A percentile compares a stretch with the other conserved stretches of the same genome.
These are phyloP conservation scores for Kwoniella dejecticola DNA, from an alignment of 768 basidiomycete genomes.

Conservation along the genomic window DNA sequence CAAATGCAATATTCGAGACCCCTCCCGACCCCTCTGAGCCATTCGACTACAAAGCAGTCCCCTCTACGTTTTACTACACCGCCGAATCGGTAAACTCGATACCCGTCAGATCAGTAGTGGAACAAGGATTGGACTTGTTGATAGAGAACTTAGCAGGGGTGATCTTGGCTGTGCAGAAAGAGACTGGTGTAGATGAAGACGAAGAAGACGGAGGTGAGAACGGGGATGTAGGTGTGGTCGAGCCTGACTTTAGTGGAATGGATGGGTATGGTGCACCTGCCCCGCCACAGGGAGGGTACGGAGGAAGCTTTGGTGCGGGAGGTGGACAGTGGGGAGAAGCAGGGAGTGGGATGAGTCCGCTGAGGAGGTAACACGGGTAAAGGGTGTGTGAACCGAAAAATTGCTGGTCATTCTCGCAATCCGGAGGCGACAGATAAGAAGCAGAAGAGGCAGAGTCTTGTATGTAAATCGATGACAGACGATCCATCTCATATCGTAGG, in stretches of 20 bases:
- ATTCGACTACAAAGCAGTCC: constrained; percentile 86
- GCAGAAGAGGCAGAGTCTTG: no score
- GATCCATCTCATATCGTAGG: no score
- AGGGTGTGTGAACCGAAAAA: no score
- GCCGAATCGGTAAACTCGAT: constrained; percentile 83
- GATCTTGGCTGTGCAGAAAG: constrained; percentile 60
- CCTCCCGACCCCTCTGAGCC: constrained; percentile 71
- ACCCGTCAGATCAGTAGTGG: constrained; percentile 48
- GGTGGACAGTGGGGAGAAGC: constrained; percentile 17
- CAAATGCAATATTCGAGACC: constrained; percentile 79
- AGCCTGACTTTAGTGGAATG: constrained; percentile 32
- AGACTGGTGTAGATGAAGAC: constrained; percentile 47
- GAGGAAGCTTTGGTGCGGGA: constrained; percentile 15
- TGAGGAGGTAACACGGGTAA: constrained; percentile 28
- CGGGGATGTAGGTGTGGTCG: constrained; percentile 23
- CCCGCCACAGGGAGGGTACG: constrained; percentile 11
- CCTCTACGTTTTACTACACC: constrained; percentile 88
- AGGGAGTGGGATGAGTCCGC: constrained; percentile 46
- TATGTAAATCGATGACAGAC: no score
- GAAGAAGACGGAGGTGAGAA: constrained; percentile 31
- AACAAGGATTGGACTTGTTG: constrained; percentile 47
- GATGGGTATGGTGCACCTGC: constrained; percentile 17
- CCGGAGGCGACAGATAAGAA: no score
- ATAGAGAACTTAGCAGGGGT: constrained; percentile 63
- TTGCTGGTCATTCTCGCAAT: no score